Conservation (phyloP, 345 rosid species). For the Anastatica hierochuntica region DNA sequence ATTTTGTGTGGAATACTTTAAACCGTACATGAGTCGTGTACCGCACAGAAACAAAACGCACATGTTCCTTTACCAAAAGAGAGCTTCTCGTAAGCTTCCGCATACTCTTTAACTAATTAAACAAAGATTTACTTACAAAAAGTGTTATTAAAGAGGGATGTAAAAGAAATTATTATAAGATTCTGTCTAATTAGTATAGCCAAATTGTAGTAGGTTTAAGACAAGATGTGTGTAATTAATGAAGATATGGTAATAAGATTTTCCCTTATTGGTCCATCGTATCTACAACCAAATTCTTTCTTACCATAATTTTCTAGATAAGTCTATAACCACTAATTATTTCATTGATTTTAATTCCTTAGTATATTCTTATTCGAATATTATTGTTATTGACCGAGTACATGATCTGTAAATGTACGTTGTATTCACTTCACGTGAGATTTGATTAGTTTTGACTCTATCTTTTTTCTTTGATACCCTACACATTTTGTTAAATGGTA, state of each 20-base stretch:
- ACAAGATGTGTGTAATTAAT: conserved; percentile 4
- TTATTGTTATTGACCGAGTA: not conserved
- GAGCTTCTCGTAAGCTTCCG: conserved; percentile 38
- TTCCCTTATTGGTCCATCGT: conserved; percentile 42
- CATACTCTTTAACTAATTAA: not conserved
- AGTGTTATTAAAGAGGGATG: too few species aligned
- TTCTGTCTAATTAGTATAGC: not conserved
- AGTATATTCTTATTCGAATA: not conserved
- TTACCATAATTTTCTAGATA: not conserved
- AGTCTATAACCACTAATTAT: conserved; percentile 1
- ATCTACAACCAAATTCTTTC: conserved; percentile 33
- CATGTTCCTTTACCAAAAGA: conserved; percentile 23
- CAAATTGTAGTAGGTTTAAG: conserved; percentile 5
- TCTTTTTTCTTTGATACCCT: too few species aligned
- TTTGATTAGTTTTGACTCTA: not conserved
- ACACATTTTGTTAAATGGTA: too few species aligned
- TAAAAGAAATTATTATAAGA: not conserved
- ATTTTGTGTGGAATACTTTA: too few species aligned
- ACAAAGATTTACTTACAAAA: not conserved
- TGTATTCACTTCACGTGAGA: conserved; percentile 5
- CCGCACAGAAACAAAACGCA: conserved; percentile 12
- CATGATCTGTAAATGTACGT: not conserved
- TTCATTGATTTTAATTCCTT: too few species aligned
- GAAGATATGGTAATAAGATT: conserved; percentile 26
- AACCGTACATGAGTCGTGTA: conserved; percentile 10